Evolutionary conservation across 2,329 filamentous ascomycete species (phyloP).

Genomic region (Verticillium zaregamsianum): DNA sequence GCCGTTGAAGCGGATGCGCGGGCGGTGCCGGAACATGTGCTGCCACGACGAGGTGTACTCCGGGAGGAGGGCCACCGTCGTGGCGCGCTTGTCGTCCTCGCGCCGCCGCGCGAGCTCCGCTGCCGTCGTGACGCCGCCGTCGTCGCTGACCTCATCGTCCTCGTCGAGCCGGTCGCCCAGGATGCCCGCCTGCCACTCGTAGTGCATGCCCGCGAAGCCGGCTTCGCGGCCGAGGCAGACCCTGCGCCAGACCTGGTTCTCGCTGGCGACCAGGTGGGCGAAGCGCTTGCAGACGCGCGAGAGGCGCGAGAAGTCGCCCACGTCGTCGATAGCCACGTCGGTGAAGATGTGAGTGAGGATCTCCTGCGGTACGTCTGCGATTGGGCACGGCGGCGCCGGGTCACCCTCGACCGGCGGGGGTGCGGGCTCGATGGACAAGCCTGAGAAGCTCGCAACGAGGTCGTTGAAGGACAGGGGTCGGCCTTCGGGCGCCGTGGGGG

Average conservation of each 20-base stretch:
- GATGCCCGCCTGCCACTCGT: conserved; percentile 64
- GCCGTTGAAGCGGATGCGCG: conserved; percentile 88
- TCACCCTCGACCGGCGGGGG: conserved; percentile 68
- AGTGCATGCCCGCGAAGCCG: conserved; percentile 81
- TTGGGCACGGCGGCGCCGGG: conserved; percentile 71
- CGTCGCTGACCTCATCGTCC: conserved; percentile 23
- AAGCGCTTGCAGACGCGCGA: conserved; percentile 82
- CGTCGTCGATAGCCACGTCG: conserved; percentile 68
- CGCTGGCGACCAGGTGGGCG: conserved; percentile 77
- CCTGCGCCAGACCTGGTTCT: conserved; percentile 82
- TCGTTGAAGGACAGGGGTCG: conserved; percentile 55
- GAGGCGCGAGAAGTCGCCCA: conserved; percentile 71
- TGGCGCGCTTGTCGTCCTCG: conserved; percentile 25
- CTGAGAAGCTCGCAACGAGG: conserved; percentile 72
- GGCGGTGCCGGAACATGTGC: conserved; percentile 74
- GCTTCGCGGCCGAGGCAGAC: conserved; percentile 67
- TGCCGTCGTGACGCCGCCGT: conserved; percentile 27
- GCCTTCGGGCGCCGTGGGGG: conserved; percentile 45
- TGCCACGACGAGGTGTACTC: conserved; percentile 53
- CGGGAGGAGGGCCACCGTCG: conserved; percentile 37
- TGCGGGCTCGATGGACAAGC: conserved; percentile 62
- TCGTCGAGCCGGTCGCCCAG: conserved; percentile 48
- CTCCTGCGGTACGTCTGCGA: conserved; percentile 75
- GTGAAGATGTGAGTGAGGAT: conserved; percentile 75
- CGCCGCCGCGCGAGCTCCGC: conserved; percentile 30